Percentiles rank a stretch among this genome's conserved stretches.
phyloP scores from a whole-genome alignment of 495 filamentous ascomycete genomes.

The Tuber indicum region DNA sequence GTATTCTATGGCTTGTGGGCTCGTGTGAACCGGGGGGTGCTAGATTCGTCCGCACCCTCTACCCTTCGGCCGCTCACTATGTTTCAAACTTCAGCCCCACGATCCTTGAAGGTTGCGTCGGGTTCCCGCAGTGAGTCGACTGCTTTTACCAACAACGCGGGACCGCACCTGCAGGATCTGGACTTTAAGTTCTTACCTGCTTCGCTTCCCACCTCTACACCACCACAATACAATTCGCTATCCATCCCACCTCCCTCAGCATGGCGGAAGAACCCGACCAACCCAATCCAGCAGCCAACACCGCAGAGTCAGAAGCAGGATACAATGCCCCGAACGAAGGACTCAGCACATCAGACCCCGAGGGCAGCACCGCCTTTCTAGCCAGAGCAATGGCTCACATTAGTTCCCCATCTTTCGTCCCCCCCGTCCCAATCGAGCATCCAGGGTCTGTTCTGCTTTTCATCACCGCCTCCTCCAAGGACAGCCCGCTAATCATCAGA shows the following conservation, averaged over 20 bases:
- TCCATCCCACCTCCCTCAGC: not conserved
- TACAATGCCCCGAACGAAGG: not conserved
- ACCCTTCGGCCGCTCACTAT: not conserved
- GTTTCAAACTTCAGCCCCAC: not conserved
- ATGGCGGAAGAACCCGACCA: not conserved
- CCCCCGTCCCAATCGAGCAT: not conserved
- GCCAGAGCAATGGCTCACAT: not conserved
- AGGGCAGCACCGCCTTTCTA: not conserved
- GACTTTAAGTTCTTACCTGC: not conserved
- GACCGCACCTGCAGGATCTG: not conserved
- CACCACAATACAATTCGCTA: not conserved
- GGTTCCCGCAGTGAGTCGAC: not conserved
- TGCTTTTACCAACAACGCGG: not conserved
- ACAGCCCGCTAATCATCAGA: not conserved
- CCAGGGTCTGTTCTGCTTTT: not conserved
- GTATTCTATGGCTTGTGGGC: not conserved
- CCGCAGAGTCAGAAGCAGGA: not conserved
- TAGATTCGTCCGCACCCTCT: not conserved
- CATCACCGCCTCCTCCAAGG: not conserved
- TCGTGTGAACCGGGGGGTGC: not conserved
- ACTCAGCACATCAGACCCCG: not conserved
- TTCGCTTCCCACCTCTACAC: not conserved
- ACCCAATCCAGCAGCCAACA: not conserved
- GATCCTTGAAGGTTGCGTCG: not conserved
- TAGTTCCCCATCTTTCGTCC: not conserved